A percentile compares a stretch with the other conserved stretches of the same genome.
These are phyloP conservation scores for Biscogniauxia sp. DNA, from an alignment of 2,329 filamentous ascomycete genomes.

Conservation along the genomic window DNA sequence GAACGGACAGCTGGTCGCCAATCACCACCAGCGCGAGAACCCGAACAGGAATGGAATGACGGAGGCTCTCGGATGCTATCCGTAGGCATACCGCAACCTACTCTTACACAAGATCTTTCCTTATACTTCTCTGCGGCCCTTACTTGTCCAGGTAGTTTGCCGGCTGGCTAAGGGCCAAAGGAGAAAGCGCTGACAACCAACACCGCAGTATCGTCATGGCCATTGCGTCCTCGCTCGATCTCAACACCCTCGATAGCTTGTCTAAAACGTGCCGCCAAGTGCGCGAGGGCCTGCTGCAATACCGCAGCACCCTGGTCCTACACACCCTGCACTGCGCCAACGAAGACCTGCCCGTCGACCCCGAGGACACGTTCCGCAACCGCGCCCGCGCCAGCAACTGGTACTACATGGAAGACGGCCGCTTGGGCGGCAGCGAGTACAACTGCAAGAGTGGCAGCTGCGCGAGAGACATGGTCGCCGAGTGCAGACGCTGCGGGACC, in stretches of 20 bases:
- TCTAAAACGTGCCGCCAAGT: slow-evolving; percentile 80
- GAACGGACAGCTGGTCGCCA: slow-evolving; percentile 10
- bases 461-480: slow-evolving; percentile 81
- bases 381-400: slow-evolving; percentile 57
- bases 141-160: slow-evolving; percentile 6
- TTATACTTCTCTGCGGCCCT: slow-evolving; percentile 18
- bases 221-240: slow-evolving; percentile 75
- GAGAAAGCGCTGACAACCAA: slow-evolving; percentile 11
- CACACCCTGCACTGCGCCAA: slow-evolving; percentile 79
- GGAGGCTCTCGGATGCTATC: slow-evolving; percentile 64
- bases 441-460: slow-evolving; percentile 73
- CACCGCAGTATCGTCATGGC: slow-evolving; percentile 67
- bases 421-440: slow-evolving; percentile 44
- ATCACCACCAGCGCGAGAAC: slow-evolving; percentile 34
- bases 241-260: slow-evolving; percentile 82
- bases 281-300: slow-evolving; percentile 74
- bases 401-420: slow-evolving; percentile 57
- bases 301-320: slow-evolving; percentile 68
- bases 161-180: slow-evolving; percentile 1
- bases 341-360: slow-evolving; percentile 57
- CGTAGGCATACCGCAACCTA: slow-evolving; percentile 50
- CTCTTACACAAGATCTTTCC: slow-evolving; percentile 24
- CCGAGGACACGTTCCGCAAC: slow-evolving; percentile 56
- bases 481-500: slow-evolving; percentile 73
- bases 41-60: slow-evolving; percentile 60